These are phyloP conservation scores for Mycocentrospora acerina DNA, from an alignment of 2,329 filamentous ascomycete genomes.

Conservation along the genomic window DNA sequence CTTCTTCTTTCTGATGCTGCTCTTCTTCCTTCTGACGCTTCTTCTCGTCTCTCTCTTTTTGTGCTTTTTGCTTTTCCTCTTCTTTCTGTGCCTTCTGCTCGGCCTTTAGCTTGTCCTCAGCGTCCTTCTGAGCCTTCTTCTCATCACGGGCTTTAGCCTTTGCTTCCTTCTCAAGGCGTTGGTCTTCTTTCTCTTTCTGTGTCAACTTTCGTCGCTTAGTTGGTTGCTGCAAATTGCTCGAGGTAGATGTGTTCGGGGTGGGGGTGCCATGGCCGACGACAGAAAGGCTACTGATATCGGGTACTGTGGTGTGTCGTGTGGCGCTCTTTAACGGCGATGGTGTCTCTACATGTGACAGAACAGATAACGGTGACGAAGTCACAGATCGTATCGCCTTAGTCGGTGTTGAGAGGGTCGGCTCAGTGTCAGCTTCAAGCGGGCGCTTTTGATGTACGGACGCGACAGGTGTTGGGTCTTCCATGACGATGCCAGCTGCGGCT, in stretches of 20 bases:
- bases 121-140: slow-evolving; percentile 37
- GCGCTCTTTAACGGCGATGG: slow-evolving; percentile 30
- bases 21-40: slow-evolving; percentile 49
- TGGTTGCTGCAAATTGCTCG: slow-evolving; percentile 29
- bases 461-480: slow-evolving; percentile 30
- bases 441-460: slow-evolving; percentile 33
- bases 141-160: slow-evolving; percentile 41
- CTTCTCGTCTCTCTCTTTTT: slow-evolving; percentile 42
- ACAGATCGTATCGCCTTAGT: slow-evolving; percentile 27
- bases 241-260: slow-evolving; percentile 10
- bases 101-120: slow-evolving; percentile 38
- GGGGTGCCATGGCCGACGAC: slow-evolving; percentile 2
- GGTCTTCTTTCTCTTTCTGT: slow-evolving; percentile 45
- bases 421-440: slow-evolving; percentile 31
- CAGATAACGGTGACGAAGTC: slow-evolving; percentile 33
- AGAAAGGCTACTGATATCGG: slow-evolving; percentile 12
- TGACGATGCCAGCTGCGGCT: too few species aligned
- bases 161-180: slow-evolving; percentile 41
- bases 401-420: slow-evolving; percentile 29
- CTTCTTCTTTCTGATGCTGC: slow-evolving; percentile 47
- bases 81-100: slow-evolving; percentile 40
- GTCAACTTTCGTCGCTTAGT: slow-evolving; percentile 49
- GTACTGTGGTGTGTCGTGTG: slow-evolving; percentile 11
- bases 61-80: slow-evolving; percentile 39
- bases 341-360: slow-evolving; percentile 34